Evolutionary conservation across 768 basidiomycete genomes (phyloP).

Genomic region (Pulveroboletus ravenelii): DNA sequence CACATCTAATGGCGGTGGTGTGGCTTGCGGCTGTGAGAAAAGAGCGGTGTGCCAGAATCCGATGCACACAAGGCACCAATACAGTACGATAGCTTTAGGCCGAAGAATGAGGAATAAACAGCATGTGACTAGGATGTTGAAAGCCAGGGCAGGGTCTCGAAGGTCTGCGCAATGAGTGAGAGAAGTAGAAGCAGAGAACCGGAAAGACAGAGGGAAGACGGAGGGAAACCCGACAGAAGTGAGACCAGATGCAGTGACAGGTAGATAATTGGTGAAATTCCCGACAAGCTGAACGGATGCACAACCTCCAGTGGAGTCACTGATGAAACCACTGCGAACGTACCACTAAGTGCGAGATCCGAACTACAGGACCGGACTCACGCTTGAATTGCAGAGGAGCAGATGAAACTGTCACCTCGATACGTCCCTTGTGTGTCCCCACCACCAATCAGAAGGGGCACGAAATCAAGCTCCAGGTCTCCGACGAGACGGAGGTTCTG

Average conservation of each 20-base stretch:
- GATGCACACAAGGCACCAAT: conserved; percentile 76
- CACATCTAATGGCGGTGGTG: conserved; percentile 64
- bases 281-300: conserved; percentile 63
- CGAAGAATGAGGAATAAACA: conserved; percentile 69
- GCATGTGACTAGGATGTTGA: conserved; percentile 66
- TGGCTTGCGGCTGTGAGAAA: conserved; percentile 66
- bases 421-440: conserved; percentile 70
- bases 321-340: conserved; percentile 54
- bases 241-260: conserved; percentile 56
- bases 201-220: conserved; percentile 67
- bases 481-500: conserved; percentile 76
- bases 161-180: conserved; percentile 68
- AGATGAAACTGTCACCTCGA: conserved; percentile 80
- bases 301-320: conserved; percentile 70
- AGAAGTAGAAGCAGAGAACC: conserved; percentile 44
- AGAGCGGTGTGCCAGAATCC: conserved; percentile 83
- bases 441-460: conserved; percentile 81
- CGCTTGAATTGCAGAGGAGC: conserved; percentile 79
- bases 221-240: conserved; percentile 70
- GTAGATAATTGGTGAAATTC: conserved; percentile 66
- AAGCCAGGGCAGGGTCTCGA: conserved; percentile 62
- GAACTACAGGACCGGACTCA: conserved; percentile 35
- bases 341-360: conserved; percentile 6
- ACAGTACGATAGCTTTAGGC: conserved; percentile 61
- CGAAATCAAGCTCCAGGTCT: conserved; percentile 54